A percentile compares a stretch with the other conserved stretches of the same genome.
phyloP scores from a whole-genome alignment of 495 filamentous ascomycete genomes.

The Oidiodendron maius region DNA sequence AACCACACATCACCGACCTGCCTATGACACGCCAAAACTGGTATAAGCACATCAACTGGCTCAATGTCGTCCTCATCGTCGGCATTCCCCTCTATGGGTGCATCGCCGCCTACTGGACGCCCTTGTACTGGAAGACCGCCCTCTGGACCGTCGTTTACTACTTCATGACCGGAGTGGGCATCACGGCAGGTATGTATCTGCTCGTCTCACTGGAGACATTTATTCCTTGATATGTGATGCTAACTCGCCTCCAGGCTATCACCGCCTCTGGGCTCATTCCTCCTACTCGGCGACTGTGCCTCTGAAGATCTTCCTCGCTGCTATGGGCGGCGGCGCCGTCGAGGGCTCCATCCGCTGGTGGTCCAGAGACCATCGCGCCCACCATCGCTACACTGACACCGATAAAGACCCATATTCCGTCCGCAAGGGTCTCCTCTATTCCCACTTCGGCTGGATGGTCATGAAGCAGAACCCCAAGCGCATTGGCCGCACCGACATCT shows the following conservation, averaged over 20 bases:
- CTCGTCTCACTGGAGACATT: background rate
- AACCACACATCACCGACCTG: conserved; percentile 48
- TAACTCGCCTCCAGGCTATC: conserved; percentile 56
- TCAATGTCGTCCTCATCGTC: conserved; percentile 83
- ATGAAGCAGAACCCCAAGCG: conserved; percentile 93
- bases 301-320: conserved; percentile 87
- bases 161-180: conserved; percentile 84
- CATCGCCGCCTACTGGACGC: conserved; percentile 76
- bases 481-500: conserved; percentile 93
- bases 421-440: conserved; percentile 95
- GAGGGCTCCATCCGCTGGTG: conserved; percentile 98
- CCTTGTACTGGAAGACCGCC: conserved; percentile 68
- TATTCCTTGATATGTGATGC: too few species aligned
- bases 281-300: conserved; percentile 88
- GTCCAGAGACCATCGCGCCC: conserved; percentile 91
- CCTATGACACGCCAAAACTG: conserved; percentile 83
- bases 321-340: conserved; percentile 88
- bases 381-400: conserved; percentile 98
- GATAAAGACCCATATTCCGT: conserved; percentile 99
- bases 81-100: conserved; percentile 73
- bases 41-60: conserved; percentile 97
- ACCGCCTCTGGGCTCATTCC: conserved; percentile 91
- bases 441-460: conserved; percentile 90
- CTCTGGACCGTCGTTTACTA: conserved; percentile 84
- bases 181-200: conserved; percentile 61